These are phyloP conservation scores for Silene noctiflora DNA, from an alignment of 179 eudicot genomes.

Conservation along the genomic window DNA sequence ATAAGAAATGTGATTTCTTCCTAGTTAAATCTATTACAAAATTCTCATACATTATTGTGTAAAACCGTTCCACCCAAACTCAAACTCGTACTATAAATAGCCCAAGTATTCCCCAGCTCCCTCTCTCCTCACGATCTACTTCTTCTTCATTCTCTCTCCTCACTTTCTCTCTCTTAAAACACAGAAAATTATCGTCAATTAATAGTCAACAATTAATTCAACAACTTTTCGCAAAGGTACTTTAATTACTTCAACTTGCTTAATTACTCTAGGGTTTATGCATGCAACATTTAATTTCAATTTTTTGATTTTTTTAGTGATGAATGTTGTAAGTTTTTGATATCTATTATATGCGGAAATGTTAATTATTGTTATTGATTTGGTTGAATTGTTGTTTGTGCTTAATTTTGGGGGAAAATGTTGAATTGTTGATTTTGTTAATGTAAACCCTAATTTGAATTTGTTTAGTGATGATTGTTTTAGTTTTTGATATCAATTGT, in stretches of 20 bases:
- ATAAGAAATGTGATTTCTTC: too few relatives aligned
- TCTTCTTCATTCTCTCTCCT: not conserved
- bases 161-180: constrained; percentile 9
- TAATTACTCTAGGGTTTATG: not conserved
- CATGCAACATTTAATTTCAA: not conserved
- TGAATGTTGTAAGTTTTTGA: not conserved
- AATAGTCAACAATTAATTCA: constrained; percentile 9
- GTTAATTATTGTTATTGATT: not conserved
- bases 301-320: not conserved
- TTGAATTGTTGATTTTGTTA: not conserved
- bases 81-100: not conserved
- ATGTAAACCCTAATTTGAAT: constrained; percentile 26
- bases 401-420: not conserved
- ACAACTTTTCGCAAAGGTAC: constrained; percentile 13
- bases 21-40: too few relatives aligned
- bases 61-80: not conserved
- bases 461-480: not conserved
- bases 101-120: not conserved
- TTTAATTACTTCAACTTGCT: not conserved
- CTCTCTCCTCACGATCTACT: constrained; percentile 17
- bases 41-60: too few relatives aligned
- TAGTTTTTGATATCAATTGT: not conserved
- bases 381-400: not conserved
- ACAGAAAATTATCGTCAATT: not conserved
- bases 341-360: not conserved